These are phyloP conservation scores for Leccinum subgranulosum DNA, from an alignment of 768 basidiomycete genomes.

Conservation along the genomic window DNA sequence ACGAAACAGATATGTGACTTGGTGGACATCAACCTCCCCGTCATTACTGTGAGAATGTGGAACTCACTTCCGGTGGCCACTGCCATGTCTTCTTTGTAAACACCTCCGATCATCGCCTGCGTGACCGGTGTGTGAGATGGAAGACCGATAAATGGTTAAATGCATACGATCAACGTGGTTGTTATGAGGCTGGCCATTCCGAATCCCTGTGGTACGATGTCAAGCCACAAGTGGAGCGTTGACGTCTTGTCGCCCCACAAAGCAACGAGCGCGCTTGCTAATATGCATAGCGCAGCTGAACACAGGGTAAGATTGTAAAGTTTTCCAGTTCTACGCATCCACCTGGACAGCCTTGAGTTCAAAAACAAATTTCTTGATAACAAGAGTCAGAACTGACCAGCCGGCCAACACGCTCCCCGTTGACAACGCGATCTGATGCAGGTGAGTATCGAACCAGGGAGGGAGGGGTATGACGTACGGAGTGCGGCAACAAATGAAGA, in stretches of 20 bases:
- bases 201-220: constrained; percentile 78
- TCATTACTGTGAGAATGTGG: constrained; percentile 7
- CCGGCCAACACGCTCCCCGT: constrained; percentile 86
- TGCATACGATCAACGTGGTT: constrained; percentile 76
- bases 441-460: constrained; percentile 11
- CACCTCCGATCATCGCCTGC: constrained; percentile 85
- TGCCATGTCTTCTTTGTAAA: constrained; percentile 77
- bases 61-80: constrained; percentile 87
- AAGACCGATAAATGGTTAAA: constrained; percentile 2
- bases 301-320: constrained; percentile 72
- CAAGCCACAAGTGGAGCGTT: constrained; percentile 65
- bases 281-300: constrained; percentile 57
- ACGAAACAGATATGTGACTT: constrained; percentile 91
- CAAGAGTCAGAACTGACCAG: constrained; percentile 47
- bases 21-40: constrained; percentile 4
- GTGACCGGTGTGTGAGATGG: constrained; percentile 6
- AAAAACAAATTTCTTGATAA: constrained; percentile 2
- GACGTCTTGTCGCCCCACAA: constrained; percentile 66
- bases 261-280: constrained; percentile 58
- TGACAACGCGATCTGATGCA: constrained; percentile 68
- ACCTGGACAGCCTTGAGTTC: constrained; percentile 41
- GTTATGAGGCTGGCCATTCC: constrained; percentile 85
- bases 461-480: constrained; percentile 45
- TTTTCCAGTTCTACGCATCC: constrained; percentile 84
- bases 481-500: constrained; percentile 86